Evolutionary conservation across 495 filamentous ascomycete species (phyloP), one percentile per base, ranked within the genome.

Genomic region (Penicillium odoratum): DNA sequence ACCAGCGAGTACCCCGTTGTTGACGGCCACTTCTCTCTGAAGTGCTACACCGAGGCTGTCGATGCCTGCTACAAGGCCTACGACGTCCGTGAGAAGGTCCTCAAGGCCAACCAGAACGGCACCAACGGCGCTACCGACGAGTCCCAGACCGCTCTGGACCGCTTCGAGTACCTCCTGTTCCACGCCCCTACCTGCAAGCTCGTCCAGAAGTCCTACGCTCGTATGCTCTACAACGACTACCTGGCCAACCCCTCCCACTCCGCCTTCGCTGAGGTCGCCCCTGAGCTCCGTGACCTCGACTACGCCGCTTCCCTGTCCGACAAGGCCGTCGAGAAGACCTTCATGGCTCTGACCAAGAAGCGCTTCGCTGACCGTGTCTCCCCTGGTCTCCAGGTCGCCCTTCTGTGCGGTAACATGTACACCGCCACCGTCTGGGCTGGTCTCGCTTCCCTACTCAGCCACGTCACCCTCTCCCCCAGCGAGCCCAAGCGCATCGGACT

Each of bases 341-440:
- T 98, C 78, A 92, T 98, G 88, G 86, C 69, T 49, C 84, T 98
- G 59, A 87, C 91, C 69, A 98, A 98, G 88, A 97, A 97, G 86
- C 87, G 87, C 56, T 98, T 92, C 79, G 85, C 87, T 62, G 86
- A 92, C 74, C 90, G 92, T 72, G 90, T 98, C 56, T 80, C 87
- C 70, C 92, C 95, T 38, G 77, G 81, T 67, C 89, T 94, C 69
- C 80, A 95, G 70, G 89, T 95, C 25, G 88, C 94, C 36, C 97
- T 92, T 44, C 87, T 91, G 78, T 97, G 92, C 75, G 95, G 94
- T 74, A 98, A 98, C 83, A 98, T 97, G 95, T 98, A 98, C 80
- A 93, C 88, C 66, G 94, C 88, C 49, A 96, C 91, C 70, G 90
- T 98, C 63, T 98, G 92, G 79, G 87, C 86, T 56, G 91, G 91